These are phyloP conservation scores for Agrocybe pediades DNA, from an alignment of 768 basidiomycete genomes.

Conservation along the genomic window DNA sequence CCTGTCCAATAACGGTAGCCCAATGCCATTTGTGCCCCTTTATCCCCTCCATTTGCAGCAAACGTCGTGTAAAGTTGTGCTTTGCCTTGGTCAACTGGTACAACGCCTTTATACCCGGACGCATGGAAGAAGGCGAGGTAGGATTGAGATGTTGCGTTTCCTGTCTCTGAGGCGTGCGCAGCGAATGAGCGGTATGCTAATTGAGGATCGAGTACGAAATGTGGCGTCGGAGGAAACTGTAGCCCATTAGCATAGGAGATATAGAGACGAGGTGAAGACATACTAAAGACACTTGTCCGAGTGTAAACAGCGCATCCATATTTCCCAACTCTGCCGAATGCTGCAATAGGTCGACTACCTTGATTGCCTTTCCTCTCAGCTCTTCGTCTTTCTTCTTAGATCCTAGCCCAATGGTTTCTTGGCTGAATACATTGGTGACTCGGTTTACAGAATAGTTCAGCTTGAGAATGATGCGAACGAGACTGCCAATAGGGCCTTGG, in stretches of 20 bases:
- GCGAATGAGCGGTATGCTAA: slow-evolving; percentile 66
- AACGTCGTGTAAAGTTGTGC: slow-evolving; percentile 95
- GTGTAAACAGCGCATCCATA: slow-evolving; percentile 67
- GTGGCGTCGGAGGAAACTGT: slow-evolving; percentile 73
- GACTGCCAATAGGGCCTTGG: slow-evolving; percentile 74
- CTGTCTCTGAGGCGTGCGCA: slow-evolving; percentile 65
- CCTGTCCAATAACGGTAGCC: slow-evolving; percentile 97
- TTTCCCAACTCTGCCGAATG: slow-evolving; percentile 83
- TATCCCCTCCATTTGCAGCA: slow-evolving; percentile 84
- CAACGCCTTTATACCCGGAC: slow-evolving; percentile 73
- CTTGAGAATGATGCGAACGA: slow-evolving; percentile 66
- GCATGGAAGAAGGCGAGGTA: slow-evolving; percentile 87
- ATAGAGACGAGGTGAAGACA: slow-evolving; percentile 21
- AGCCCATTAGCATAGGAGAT: neutral
- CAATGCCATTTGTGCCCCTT: slow-evolving; percentile 89
- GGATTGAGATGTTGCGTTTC: slow-evolving; percentile 87
- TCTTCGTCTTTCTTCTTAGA: slow-evolving; percentile 67
- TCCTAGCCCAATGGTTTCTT: slow-evolving; percentile 38
- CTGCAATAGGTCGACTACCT: slow-evolving; percentile 78
- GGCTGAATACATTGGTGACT: slow-evolving; percentile 40
- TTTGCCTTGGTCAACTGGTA: slow-evolving; percentile 70
- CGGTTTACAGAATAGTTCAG: slow-evolving; percentile 60
- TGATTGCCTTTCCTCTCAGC: slow-evolving; percentile 69
- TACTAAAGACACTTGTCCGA: slow-evolving; percentile 71
- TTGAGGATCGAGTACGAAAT: slow-evolving; percentile 63